Conservation (phyloP, 2,329 filamentous ascomycete species). For the Fusarium musae region DNA sequence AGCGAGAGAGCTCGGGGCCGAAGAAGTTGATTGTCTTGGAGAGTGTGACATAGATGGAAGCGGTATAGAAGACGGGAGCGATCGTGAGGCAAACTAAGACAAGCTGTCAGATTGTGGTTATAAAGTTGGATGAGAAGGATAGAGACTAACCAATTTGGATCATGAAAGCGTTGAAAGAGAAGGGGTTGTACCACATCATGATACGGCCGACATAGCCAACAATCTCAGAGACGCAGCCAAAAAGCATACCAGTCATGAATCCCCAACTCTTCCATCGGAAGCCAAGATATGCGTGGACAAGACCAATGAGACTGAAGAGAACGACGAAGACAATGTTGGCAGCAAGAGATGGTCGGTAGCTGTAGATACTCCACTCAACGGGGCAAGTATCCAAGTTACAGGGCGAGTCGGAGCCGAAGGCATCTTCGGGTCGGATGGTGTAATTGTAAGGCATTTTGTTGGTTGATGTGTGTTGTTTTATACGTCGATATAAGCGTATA, state of each 20-base stretch:
- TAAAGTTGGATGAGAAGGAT: no score
- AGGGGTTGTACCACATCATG: slow-evolving; percentile 67
- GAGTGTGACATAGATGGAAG: slow-evolving; percentile 74
- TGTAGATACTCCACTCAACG: slow-evolving; percentile 60
- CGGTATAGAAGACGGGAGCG: slow-evolving; percentile 62
- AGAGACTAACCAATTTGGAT: slow-evolving; percentile 67
- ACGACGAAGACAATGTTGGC: slow-evolving; percentile 64
- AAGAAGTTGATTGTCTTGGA: slow-evolving; percentile 55
- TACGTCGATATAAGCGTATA: background rate
- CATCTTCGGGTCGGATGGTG: slow-evolving; percentile 36
- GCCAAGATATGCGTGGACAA: slow-evolving; percentile 59
- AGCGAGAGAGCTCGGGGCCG: slow-evolving; percentile 54
- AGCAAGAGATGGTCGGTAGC: slow-evolving; percentile 63
- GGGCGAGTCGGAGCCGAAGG: slow-evolving; percentile 58
- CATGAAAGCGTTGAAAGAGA: slow-evolving; percentile 68
- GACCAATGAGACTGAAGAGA: slow-evolving; percentile 58
- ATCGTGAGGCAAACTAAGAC: slow-evolving; percentile 64
- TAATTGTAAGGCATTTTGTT: slow-evolving; percentile 40
- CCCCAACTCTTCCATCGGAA: slow-evolving; percentile 59
- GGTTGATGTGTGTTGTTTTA: background rate
- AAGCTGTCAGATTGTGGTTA: background rate
- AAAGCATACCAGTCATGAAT: slow-evolving; percentile 63
- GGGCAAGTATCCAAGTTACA: slow-evolving; percentile 62
- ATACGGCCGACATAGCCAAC: slow-evolving; percentile 72
- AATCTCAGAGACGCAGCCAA: slow-evolving; percentile 67